Evolutionary conservation across 2,329 filamentous ascomycete genomes (phyloP).

Genomic region (Alternaria gaisen): DNA sequence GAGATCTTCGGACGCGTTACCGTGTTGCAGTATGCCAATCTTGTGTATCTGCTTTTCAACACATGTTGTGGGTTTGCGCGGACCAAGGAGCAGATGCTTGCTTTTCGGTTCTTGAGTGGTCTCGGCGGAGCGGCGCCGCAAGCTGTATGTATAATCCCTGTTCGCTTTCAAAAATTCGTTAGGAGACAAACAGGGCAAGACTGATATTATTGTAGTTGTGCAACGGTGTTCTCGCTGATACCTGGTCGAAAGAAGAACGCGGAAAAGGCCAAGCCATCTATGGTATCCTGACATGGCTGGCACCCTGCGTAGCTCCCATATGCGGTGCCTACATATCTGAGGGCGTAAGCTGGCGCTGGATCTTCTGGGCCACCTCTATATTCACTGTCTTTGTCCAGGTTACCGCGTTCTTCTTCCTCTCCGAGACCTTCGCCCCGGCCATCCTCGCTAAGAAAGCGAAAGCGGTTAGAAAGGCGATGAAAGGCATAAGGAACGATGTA

Average conservation of each 20-base stretch:
- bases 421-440: slow-evolving; percentile 58
- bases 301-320: slow-evolving; percentile 65
- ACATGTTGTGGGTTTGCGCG: slow-evolving; percentile 46
- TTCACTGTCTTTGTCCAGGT: slow-evolving; percentile 67
- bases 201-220: slow-evolving; percentile 34
- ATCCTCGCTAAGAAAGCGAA: slow-evolving; percentile 58
- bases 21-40: slow-evolving; percentile 46
- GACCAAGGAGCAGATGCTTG: slow-evolving; percentile 42
- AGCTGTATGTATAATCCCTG: slow-evolving; percentile 31
- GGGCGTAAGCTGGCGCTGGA: slow-evolving; percentile 69
- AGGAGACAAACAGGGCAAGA: no score
- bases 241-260: slow-evolving; percentile 68
- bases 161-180: background rate
- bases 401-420: slow-evolving; percentile 66
- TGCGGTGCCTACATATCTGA: slow-evolving; percentile 38
- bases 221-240: slow-evolving; percentile 58
- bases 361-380: slow-evolving; percentile 73
- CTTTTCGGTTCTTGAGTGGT: slow-evolving; percentile 47
- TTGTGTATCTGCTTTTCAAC: slow-evolving; percentile 48
- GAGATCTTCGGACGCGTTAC: slow-evolving; percentile 49
- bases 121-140: slow-evolving; percentile 47
- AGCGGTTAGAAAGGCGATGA: slow-evolving; percentile 56
- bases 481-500: slow-evolving; percentile 26
- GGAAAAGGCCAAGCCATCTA: slow-evolving; percentile 70
- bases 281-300: slow-evolving; percentile 68